Evolutionary conservation across 129 eudicot species (phyloP).

Genomic region (Daucus carota): DNA sequence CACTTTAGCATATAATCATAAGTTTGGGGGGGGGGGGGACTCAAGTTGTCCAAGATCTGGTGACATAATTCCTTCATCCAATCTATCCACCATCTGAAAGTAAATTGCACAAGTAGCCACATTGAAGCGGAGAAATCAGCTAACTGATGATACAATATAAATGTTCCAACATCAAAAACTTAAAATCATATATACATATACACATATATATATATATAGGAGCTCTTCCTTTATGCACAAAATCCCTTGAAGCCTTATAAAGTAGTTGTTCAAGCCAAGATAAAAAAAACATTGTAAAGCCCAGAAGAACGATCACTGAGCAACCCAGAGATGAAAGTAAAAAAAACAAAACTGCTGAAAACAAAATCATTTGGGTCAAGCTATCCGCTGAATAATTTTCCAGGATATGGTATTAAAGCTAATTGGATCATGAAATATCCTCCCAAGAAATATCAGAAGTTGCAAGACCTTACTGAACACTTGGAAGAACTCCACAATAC

Average conservation of each 20-base stretch:
- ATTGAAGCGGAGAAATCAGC: not conserved
- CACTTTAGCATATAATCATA: not conserved
- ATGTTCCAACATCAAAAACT: not conserved
- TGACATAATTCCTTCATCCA: constrained; percentile 79
- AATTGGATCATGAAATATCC: not conserved
- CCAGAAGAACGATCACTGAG: not conserved
- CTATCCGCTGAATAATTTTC: not conserved
- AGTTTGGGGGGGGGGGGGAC: too few species aligned
- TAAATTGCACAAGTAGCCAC: not conserved
- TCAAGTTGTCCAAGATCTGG: constrained; percentile 80
- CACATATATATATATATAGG: too few species aligned
- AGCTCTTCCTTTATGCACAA: not conserved
- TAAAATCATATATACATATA: not conserved
- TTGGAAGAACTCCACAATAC: not conserved
- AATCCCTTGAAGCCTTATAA: not conserved
- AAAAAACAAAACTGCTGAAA: too few species aligned
- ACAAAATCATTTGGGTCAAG: not conserved
- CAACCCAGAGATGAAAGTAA: not conserved
- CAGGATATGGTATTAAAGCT: not conserved
- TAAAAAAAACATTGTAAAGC: not conserved
- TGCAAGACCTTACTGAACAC: not conserved
- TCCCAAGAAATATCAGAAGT: not conserved
- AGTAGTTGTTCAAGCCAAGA: not conserved
- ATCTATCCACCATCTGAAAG: constrained; percentile 88
- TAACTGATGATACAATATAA: not conserved